Evolutionary conservation across 345 rosid genomes (phyloP).

Genomic region (Eucalyptus sp.): DNA sequence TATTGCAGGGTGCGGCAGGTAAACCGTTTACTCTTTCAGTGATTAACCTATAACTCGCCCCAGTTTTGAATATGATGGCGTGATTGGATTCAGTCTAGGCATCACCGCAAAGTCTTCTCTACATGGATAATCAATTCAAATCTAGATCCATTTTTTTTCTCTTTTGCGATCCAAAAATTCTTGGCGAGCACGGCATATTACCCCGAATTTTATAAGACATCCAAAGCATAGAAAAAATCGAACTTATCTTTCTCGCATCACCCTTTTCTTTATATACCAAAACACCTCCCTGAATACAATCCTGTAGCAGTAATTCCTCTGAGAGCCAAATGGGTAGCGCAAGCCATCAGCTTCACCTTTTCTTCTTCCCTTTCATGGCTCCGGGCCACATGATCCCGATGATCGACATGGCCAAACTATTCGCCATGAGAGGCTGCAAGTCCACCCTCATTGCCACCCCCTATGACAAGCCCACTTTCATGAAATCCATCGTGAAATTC

Average conservation of each 20-base stretch:
- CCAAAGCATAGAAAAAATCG: not conserved
- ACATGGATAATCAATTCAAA: not conserved
- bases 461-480: not conserved
- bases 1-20: not conserved
- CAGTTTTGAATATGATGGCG: not conserved
- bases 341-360: not conserved
- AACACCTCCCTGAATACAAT: not conserved
- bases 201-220: not conserved
- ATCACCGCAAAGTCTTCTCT: not conserved
- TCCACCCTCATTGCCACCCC: slow-evolving; percentile 19
- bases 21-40: not conserved
- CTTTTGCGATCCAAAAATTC: not conserved
- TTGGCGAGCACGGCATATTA: not conserved
- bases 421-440: slow-evolving; percentile 13
- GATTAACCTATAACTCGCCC: not conserved
- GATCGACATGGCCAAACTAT: slow-evolving; percentile 25
- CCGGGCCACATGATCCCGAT: slow-evolving; percentile 23
- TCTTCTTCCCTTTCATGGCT: slow-evolving; percentile 29
- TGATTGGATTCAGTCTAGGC: not conserved
- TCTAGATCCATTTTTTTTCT: not conserved
- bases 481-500: not conserved
- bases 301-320: not conserved
- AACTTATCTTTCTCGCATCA: not conserved
- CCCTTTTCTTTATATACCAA: not conserved
- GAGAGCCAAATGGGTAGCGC: not conserved